Base-by-base conservation (phyloP, 1,284 basidiomycete species). In the Apiotrichum porosum region DNA sequence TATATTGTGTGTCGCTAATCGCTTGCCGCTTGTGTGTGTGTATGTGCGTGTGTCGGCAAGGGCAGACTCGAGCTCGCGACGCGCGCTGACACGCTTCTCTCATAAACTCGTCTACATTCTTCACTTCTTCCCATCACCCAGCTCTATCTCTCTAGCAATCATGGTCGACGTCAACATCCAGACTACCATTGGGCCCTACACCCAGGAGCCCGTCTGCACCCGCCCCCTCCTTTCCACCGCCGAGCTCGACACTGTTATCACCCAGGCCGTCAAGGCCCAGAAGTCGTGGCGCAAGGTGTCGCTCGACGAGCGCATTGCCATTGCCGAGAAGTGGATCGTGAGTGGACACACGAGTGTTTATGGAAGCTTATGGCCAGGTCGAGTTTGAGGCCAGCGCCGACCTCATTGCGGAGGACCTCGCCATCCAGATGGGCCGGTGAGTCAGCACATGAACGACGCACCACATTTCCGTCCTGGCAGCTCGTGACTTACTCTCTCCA, bases 251-350 rank as follows among this genome's bases (percentile, higher is more conserved):
- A 62, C 47, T 13, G 73, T 76, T 42, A 81, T 94, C 53, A 61
- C 74, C 12, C 72, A 76, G 22, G 80, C 85, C 4, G 78, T 79
- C 33, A 73, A 74, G 4, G 86, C 86, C 0, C 86, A 91, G 72
- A 83, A 81, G 63, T 61, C 72, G 31, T 94, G 90, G 91, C 77
- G 75, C 43, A 79, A 79, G 54, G 78, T 82, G 2, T 73, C 86
- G 0, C 71, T 95, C 15, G 72, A 81, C 38, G 81, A 90, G 39
- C 79, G 89, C 22, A 81, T 92, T 39, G 78, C 76, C 28, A 82
- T 90, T 37, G 86, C 86, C 6, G 71, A 77, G 48, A 83, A 80
- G 61, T 94, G 91, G 72, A 81, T 88, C 63, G 88, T 87, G 54
- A 53, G 78, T 50, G 40, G 47, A 12, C 5, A 21, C 6, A 24